Base-by-base conservation (phyloP, 768 basidiomycete species). In the Leucocoprinus sp. region DNA sequence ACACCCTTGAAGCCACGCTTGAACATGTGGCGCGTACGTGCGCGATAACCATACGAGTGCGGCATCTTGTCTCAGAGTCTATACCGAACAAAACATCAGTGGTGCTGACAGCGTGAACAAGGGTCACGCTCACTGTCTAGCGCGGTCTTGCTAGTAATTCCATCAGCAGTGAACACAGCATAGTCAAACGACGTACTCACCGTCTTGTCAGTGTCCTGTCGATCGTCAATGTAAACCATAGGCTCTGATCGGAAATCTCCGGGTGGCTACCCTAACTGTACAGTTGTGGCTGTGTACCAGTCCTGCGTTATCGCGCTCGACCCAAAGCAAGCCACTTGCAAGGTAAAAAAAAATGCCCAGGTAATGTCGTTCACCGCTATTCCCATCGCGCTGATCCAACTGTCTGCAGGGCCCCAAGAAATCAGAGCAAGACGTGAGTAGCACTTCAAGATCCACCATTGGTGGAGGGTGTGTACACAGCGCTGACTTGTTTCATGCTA, bases 1-100 rank as follows among this genome's bases (percentile, higher is more conserved):
- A 59, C 67, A 93, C 93, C 82, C 80, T 95, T 95, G 85, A 98
- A 97, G 62, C 83, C 86, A 74, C 88, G 78, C 82, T 89, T 93
- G 88, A 99, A 98, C 93, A 98, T 96, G 74, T 93, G 75, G 83
- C 95, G 93, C 84, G 95, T 98, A 60, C 95, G 93, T 87, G 95
- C 95, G 66, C 95, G 85, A 77, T 93, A 90, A 90, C 95, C 95
- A 80, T 84, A 99, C 48, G 95, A 97, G 90, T 97, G 92, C 75
- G 95, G 95, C 95, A 99, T 97, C 67, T 82, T 81, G 80, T 48
- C 34, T 48, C 28, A 46, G 33, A 38, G 45, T 46, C 45, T 46
- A 31, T 19, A 14, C 23, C 27, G n/a, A 18, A n/a, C 14, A 17
- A 28, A 5, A 2, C 12, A 5, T 21, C 22, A 18, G 19, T 34